phyloP scores from a whole-genome alignment of 345 rosid species.

The Aquilaria sinensis region DNA sequence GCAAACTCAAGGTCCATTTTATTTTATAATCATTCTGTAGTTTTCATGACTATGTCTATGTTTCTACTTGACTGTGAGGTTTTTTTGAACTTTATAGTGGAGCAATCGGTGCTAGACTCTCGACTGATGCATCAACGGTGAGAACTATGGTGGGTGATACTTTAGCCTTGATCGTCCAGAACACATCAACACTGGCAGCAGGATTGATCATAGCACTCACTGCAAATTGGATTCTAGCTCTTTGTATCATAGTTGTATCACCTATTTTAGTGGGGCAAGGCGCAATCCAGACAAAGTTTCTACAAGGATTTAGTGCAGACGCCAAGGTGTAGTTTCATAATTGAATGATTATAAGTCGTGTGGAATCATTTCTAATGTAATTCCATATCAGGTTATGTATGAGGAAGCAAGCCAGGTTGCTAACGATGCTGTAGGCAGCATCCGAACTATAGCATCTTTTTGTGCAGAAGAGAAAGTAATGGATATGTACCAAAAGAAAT shows the following conservation, averaged over 20 bases:
- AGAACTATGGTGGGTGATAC: slow-evolving; percentile 50
- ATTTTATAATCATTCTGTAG: neutral
- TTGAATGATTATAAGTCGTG: too few relatives aligned
- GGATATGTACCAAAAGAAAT: slow-evolving; percentile 51
- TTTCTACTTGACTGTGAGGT: neutral
- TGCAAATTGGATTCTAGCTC: slow-evolving; percentile 55
- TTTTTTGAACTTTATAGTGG: slow-evolving; percentile 31
- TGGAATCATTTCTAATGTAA: too few relatives aligned
- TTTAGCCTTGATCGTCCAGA: slow-evolving; percentile 47
- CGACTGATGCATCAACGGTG: slow-evolving; percentile 53
- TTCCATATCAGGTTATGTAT: slow-evolving; percentile 37
- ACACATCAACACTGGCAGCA: slow-evolving; percentile 34
- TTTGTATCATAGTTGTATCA: slow-evolving; percentile 30
- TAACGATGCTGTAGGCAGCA: slow-evolving; percentile 57
- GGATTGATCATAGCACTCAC: slow-evolving; percentile 45
- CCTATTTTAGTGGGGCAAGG: slow-evolving; percentile 46
- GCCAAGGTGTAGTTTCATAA: slow-evolving; percentile 22
- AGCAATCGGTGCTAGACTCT: slow-evolving; percentile 59
- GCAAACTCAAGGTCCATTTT: slow-evolving; percentile 52
- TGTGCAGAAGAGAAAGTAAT: slow-evolving; percentile 55
- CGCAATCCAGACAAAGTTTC: slow-evolving; percentile 31
- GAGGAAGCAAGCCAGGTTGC: slow-evolving; percentile 77
- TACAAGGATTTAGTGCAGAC: slow-evolving; percentile 54
- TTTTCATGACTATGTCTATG: neutral
- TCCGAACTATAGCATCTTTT: slow-evolving; percentile 63